Evolutionary conservation across 2,329 filamentous ascomycete genomes (phyloP), one percentile per base, ranked within the genome.

Genomic region (Verticillium alfalfae): DNA sequence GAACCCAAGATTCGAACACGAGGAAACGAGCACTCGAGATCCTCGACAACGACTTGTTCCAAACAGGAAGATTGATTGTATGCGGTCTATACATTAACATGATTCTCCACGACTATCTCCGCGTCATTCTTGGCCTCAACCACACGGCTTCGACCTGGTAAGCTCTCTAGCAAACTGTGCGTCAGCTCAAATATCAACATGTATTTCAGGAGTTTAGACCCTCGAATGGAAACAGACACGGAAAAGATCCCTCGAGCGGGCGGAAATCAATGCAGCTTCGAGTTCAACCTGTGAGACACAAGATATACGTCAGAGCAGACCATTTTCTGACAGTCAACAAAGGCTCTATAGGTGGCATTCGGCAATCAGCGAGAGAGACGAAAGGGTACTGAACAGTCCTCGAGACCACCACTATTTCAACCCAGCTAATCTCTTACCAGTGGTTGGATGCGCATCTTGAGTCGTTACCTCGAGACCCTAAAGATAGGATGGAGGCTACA

Each of bases 31-130:
- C 75, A 6, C 73, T 76, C 64, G 56, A 64, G 49, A 74, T 73
- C 58, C 71, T 70, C 10, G 75, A 79, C 59, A 70, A 78, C 13
- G 74, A 77, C 54, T 67, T 78, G 5, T 78, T 78, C 65, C 70
- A 78, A 26, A 77, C 73, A 2, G 73, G 68, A 7, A 68, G 75
- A 16, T 70, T 77, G 31, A 76, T 86, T 58, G 84, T 80, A 0
- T 84, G 81, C 56, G 83, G 83, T 56, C 75, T 87, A 34, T 87
- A 84, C 66, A 79, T 84, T 64, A 85, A 84, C 70, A 79, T 77
- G 18, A 69, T 74, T 6, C 66, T 78, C 1, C 69, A 72, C 60
- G 77, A 79, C 62, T 79, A 79, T 52, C 67, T 78, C 7, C 69
- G 75, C 2, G 72, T 72, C 1, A 71, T 77, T 12, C 69, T 76